These are phyloP conservation scores for Aspergillus taichungensis DNA, from an alignment of 495 filamentous ascomycete genomes.

Conservation along the genomic window DNA sequence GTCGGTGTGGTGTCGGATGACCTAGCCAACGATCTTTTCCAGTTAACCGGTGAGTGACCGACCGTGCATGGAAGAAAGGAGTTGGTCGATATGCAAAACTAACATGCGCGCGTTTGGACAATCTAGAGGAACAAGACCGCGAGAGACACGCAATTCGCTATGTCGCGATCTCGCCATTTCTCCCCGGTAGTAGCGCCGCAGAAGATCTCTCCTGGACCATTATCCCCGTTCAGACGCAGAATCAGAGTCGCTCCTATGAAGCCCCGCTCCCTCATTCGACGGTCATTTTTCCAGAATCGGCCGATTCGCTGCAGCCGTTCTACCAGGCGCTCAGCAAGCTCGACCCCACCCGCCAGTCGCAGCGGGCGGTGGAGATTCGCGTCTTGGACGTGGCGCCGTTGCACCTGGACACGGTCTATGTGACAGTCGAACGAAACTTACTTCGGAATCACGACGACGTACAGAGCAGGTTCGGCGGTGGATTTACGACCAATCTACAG, in stretches of 20 bases:
- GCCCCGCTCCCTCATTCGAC: conserved; percentile 67
- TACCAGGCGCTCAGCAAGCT: conserved; percentile 54
- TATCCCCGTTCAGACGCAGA: conserved; percentile 61
- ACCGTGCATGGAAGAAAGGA: conserved; percentile 3
- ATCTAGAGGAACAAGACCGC: not conserved
- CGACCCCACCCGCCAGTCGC: conserved; percentile 40
- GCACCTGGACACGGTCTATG: conserved; percentile 71
- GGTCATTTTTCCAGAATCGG: conserved; percentile 72
- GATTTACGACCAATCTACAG: conserved; percentile 33
- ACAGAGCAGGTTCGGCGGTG: conserved; percentile 54
- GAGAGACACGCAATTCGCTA: conserved; percentile 41
- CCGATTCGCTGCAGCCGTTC: conserved; percentile 71
- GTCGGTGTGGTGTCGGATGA: conserved; percentile 81
- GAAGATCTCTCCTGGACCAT: conserved; percentile 72
- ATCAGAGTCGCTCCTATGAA: conserved; percentile 64
- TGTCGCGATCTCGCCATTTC: conserved; percentile 76
- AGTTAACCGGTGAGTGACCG: conserved; percentile 33
- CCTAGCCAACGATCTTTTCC: conserved; percentile 75
- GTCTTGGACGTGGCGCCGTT: conserved; percentile 74
- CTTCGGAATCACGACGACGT: conserved; percentile 52
- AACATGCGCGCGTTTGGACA: too few relatives aligned
- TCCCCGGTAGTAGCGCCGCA: conserved; percentile 49
- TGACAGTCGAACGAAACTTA: conserved; percentile 73
- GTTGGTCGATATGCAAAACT: too few relatives aligned
- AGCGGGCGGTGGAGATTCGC: conserved; percentile 67